Base-by-base conservation (phyloP, 176 grass and related monocot species). In the Melocanna baccifera region DNA sequence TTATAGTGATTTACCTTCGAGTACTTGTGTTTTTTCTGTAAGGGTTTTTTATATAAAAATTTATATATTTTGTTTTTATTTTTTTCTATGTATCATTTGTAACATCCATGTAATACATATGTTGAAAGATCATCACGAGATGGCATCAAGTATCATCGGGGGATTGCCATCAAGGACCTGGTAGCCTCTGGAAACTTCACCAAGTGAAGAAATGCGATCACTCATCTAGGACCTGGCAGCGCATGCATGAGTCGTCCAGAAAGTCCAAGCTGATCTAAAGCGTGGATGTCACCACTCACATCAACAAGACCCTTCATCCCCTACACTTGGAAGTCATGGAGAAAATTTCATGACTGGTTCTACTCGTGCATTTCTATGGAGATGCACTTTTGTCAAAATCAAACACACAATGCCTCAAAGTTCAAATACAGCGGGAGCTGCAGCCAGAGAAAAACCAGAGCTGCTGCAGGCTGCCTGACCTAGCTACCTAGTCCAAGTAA, bases 301-400 rank as follows among this genome's bases (percentile, higher is more conserved):
- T 62, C 75, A 86, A 69, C 83, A 75, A 52, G n/a, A 46, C 45
- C 46, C 29, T 23, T 63, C 3, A 61, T 86, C 40, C 47, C 22
- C 53, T 52, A 58, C 26, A 14, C 73, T 9, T 76, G 30, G 30
- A 58, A 76, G 53, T 12, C 56, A n/a, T n/a, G n/a, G n/a, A n/a
- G n/a, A n/a, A n/a, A n/a, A n/a, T n/a, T n/a, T n/a, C 53, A n/a
- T 9, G 51, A 7, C 51, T 53, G 6, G 51, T 20, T 53, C 53
- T 22, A 9, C 53, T 56, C 8, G 53, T 50, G 15, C 47, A 48
- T 13, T 18, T 51, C 0, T n/a, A 57, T 11, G 22, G 9, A 58
- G 55, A 12, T 32, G 23, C 34, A 64, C 0, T 76, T 76, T 55
- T 57, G 83, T 68, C 73, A 77, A 77, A 45, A 57, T 76, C 32